A percentile compares a stretch with the other conserved stretches of the same genome.
Conservation (phyloP, 768 basidiomycete species). For the Kwoniella botswanensis region DNA sequence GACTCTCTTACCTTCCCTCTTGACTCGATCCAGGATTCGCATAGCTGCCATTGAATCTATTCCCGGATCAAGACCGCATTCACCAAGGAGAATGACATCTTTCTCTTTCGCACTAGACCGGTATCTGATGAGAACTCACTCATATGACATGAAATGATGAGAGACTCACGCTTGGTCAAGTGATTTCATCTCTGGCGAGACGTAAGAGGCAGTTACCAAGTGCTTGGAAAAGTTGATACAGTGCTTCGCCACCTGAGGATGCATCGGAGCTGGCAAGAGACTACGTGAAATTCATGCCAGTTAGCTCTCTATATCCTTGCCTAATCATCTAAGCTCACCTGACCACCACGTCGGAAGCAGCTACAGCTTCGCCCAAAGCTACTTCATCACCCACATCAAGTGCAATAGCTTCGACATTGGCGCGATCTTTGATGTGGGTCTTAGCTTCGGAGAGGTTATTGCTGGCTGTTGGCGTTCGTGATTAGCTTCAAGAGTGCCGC, state of each 20-base stretch:
- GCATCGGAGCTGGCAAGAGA: conserved; percentile 77
- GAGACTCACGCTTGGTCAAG: conserved; percentile 67
- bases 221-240: conserved; percentile 75
- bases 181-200: conserved; percentile 74
- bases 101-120: conserved; percentile 65
- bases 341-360: conserved; percentile 75
- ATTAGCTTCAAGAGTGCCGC: too few relatives aligned
- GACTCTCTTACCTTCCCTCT: conserved; percentile 65
- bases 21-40: conserved; percentile 67
- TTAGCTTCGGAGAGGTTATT: conserved; percentile 70
- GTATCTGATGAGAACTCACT: too few relatives aligned
- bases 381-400: conserved; percentile 67
- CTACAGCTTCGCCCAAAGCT: conserved; percentile 65
- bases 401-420: conserved; percentile 65
- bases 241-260: conserved; percentile 70
- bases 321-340: conserved; percentile 64
- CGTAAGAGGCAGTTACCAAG: conserved; percentile 89
- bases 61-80: conserved; percentile 65
- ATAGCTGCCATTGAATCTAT: conserved; percentile 67
- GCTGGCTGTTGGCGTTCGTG: conserved; percentile 63
- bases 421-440: conserved; percentile 59
- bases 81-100: conserved; percentile 78
- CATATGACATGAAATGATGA: background rate
- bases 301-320: background rate
- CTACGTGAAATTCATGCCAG: conserved; percentile 60